Base-by-base conservation (phyloP, 2,329 filamentous ascomycete genomes). In the Penicillium concentricum region DNA sequence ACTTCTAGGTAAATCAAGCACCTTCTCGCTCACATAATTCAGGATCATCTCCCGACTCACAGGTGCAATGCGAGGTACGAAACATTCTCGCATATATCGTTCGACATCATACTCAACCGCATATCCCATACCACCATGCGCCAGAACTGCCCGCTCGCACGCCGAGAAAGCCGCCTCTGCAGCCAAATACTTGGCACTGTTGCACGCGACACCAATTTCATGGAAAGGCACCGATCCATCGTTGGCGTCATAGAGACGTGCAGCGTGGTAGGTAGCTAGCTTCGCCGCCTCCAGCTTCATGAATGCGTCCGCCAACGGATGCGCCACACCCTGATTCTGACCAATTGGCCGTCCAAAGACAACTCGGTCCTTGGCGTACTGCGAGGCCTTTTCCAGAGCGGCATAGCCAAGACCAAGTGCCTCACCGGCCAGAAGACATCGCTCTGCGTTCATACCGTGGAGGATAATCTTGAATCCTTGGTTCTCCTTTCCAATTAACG, bases 381-480 rank as follows among this genome's bases (percentile, higher is more conserved):
- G 78, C 0, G 85, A 79, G 0, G 89, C 88, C 61, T 79, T 84
- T 54, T 79, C 77, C 28, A 87, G 74, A 10, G 84, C 90, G 0
- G 86, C 88, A 65, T 94, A 94, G 0, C 90, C 91, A 0, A 95
- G 76, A 0, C 91, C 90, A 0, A 94, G 79, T 0, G 91, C 90
- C 75, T 94, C 90, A 24, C 90, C 90, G 1, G 89, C 90, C 0
- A 92, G 76, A 0, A 92, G 80, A 67, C 88, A 90, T 2, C 89
- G 80, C 71, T 92, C 89, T 0, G 89, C 88, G 61, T 92, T 92
- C 87, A 92, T 90, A 2, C 89, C 88, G 65, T 91, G 87, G 24
- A 92, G 81, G 51, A 92, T 84, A 54, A 91, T 88, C 66, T 87
- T 87, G 79, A 95, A 95, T 0, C 91, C 91, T 56, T 89, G 81